These are phyloP conservation scores for Colletotrichum caudatum DNA, from an alignment of 2,329 filamentous ascomycete species.

Conservation along the genomic window DNA sequence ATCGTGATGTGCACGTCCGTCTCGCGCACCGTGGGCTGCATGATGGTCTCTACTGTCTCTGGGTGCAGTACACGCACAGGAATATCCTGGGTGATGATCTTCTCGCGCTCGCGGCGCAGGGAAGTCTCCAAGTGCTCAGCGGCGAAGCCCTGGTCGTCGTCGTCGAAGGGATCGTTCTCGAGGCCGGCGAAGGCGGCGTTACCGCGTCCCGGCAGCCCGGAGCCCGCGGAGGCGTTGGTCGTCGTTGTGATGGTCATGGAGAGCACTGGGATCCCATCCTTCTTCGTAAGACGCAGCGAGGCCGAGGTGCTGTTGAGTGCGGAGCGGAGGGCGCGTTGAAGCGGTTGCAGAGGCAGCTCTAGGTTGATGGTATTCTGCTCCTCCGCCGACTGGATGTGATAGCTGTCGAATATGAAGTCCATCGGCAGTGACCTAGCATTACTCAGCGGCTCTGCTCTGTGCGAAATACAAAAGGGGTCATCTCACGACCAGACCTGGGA, in stretches of 20 bases:
- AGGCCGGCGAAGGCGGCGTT: slow-evolving; percentile 40
- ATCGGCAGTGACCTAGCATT: slow-evolving; percentile 66
- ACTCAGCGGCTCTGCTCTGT: slow-evolving; percentile 19
- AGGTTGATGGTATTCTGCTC: slow-evolving; percentile 92
- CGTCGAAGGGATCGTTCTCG: slow-evolving; percentile 55
- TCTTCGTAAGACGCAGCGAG: slow-evolving; percentile 91
- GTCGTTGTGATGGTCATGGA: slow-evolving; percentile 90
- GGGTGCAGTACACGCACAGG: slow-evolving; percentile 91
- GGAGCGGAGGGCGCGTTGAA: slow-evolving; percentile 92
- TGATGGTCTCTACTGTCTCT: slow-evolving; percentile 87
- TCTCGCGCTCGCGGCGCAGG: slow-evolving; percentile 80
- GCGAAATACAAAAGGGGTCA: slow-evolving; percentile 8
- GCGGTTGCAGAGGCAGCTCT: slow-evolving; percentile 87
- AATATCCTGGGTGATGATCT: slow-evolving; percentile 93
- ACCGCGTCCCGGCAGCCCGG: slow-evolving; percentile 46
- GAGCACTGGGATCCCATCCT: slow-evolving; percentile 86
- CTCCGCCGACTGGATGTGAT: slow-evolving; percentile 87
- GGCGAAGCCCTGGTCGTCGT: slow-evolving; percentile 60
- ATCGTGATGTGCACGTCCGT: slow-evolving; percentile 95
- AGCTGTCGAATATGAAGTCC: slow-evolving; percentile 89
- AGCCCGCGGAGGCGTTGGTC: slow-evolving; percentile 62
- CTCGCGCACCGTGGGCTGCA: slow-evolving; percentile 90
- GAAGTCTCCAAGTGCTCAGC: slow-evolving; percentile 67
- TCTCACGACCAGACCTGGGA: slow-evolving; percentile 96
- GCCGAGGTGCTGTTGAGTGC: slow-evolving; percentile 85